Evolutionary conservation across 768 basidiomycete genomes (phyloP), one percentile per base, ranked within the genome.

Genomic region (Mycena galericulata): DNA sequence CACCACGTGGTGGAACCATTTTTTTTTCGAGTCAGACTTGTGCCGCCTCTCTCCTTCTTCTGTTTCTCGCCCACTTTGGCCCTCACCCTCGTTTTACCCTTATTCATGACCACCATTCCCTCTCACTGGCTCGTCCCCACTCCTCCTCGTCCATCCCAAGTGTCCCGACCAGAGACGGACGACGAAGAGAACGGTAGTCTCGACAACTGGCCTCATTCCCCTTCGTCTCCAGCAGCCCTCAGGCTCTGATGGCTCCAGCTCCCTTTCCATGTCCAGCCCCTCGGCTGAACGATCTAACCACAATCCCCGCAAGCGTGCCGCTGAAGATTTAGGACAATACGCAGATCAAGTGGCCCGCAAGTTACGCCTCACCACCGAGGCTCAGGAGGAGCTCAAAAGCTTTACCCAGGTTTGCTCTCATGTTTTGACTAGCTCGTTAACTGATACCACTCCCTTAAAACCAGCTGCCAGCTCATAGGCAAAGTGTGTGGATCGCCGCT

Each of bases 291-390:
- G 10, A 2, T 7, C n/a, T 3, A 49, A 12, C 26, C 47, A 11
- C 4, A 57, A 41, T 43, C 20, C 30, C 10, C 43, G 41, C 43
- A 59, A 59, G 57, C 45, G 57, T 32, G 29, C 27, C 4, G 57
- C 41, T 10, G 45, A 59, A 17, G 57, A 59, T 26, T n/a, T 46
- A n/a, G 45, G 57, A 10, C 57, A 59, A 17, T 59, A 46, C 24
- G 45, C 57, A 18, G 57, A 46, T 15, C 57, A 59, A 4, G 32
- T 59, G 9, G 30, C 43, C 9, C 57, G 57, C 57, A 45, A 45
- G 20, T 22, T 59, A n/a, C 57, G 41, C 22, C 45, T 59, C 29
- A 47, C 22, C 4, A 29, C 57, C 24, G 57, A 47, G 30, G 57
- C 27, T 22, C 30, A 47, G 3, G 30, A 22, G 7, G 57, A 30